Percentiles rank a stretch among this genome's conserved stretches.
These are phyloP conservation scores for Pleurotus djamor DNA, from an alignment of 768 basidiomycete genomes.

Conservation along the genomic window DNA sequence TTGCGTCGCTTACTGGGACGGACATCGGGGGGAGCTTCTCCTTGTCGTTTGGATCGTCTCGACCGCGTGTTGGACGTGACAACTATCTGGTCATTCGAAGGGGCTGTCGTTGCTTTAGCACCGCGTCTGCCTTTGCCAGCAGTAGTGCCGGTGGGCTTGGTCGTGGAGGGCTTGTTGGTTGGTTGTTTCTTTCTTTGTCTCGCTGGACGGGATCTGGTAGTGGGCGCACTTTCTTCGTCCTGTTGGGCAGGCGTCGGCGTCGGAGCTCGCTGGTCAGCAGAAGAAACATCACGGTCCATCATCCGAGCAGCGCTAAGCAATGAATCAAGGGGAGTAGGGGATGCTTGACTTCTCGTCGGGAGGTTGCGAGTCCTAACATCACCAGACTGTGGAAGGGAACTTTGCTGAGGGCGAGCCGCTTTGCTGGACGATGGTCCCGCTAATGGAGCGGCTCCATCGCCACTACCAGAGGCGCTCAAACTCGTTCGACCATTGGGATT, in stretches of 20 bases:
- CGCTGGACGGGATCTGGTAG: background rate
- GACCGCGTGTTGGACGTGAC: background rate
- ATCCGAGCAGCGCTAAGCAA: slow-evolving; percentile 57
- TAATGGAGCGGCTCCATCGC: background rate
- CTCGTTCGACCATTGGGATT: background rate
- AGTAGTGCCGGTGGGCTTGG: slow-evolving; percentile 3
- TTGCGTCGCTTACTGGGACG: background rate
- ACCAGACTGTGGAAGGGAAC: background rate
- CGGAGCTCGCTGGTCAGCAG: background rate
- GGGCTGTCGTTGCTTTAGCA: background rate
- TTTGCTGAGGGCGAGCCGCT: background rate
- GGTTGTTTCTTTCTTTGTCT: background rate
- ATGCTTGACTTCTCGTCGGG: background rate
- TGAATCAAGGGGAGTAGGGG: slow-evolving; percentile 51
- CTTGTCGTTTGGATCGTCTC: background rate
- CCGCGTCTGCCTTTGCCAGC: background rate
- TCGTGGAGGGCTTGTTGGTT: background rate
- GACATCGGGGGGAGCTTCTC: background rate
- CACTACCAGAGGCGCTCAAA: background rate
- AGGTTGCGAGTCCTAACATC: background rate
- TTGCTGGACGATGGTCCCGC: background rate
- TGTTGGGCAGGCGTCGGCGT: slow-evolving; percentile 1
- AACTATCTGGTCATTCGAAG: background rate
- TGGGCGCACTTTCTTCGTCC: slow-evolving; percentile 1
- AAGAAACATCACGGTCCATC: slow-evolving; percentile 37